phyloP scores from a whole-genome alignment of 169 alveolate genomes.

The Haemoproteus tartakovskyi region DNA sequence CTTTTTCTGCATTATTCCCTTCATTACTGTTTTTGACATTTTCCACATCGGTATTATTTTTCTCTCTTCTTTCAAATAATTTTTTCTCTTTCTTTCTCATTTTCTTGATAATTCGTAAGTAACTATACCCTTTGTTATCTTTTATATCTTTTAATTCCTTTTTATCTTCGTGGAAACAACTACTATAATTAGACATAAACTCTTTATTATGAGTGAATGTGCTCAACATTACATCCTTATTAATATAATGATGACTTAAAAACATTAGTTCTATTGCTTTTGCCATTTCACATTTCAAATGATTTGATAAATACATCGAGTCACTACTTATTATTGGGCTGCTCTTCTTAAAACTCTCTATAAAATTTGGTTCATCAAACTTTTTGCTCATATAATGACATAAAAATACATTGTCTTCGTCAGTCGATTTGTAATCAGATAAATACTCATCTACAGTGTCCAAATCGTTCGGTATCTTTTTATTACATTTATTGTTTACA shows the following conservation, averaged over 20 bases:
- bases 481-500: too few species aligned
- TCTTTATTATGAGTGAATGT: slow-evolving; percentile 30
- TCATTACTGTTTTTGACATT: background rate
- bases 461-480: background rate
- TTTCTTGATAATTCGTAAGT: too few species aligned
- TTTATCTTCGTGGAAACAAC: too few species aligned
- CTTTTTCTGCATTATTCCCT: background rate
- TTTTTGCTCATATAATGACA: background rate
- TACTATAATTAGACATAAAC: too few species aligned
- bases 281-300: slow-evolving; percentile 36
- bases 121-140: background rate
- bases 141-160: background rate
- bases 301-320: slow-evolving; percentile 44
- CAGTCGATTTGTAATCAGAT: slow-evolving; percentile 10
- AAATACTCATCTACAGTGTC: slow-evolving; percentile 5
- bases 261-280: slow-evolving; percentile 39
- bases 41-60: background rate
- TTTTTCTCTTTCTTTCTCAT: background rate
- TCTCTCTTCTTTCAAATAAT: background rate
- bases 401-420: too few species aligned
- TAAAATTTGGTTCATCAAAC: slow-evolving; percentile 1
- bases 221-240: slow-evolving; percentile 59
- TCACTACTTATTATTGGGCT: too few species aligned
- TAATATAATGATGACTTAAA: slow-evolving; percentile 48
- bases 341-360: too few species aligned